Evolutionary conservation across 441 rosid species (phyloP).

Genomic region (Adansonia gregorii): DNA sequence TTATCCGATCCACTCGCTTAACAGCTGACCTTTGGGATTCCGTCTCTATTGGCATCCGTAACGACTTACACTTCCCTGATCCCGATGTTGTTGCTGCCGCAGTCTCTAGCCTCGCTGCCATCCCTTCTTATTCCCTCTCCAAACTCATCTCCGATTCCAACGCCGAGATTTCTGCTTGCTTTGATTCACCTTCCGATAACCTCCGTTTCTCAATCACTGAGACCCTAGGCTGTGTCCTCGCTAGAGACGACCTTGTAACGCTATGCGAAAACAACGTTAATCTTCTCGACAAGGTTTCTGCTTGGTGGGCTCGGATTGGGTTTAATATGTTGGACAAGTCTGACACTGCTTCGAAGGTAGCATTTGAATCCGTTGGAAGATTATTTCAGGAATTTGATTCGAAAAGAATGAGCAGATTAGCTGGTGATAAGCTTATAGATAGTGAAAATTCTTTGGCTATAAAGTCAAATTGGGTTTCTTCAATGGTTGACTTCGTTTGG

Average conservation of each 20-base stretch:
- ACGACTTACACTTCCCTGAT: conserved; percentile 90
- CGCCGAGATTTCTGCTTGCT: conserved; percentile 74
- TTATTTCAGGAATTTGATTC: conserved; percentile 92
- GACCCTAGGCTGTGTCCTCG: conserved; percentile 89
- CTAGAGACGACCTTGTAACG: conserved; percentile 90
- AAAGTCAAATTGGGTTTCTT: conserved; percentile 91
- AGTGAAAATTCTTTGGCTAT: conserved; percentile 91
- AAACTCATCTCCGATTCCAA: conserved; percentile 73
- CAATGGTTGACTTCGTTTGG: conserved; percentile 90
- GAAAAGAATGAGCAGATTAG: conserved; percentile 88
- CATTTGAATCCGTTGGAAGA: conserved; percentile 92
- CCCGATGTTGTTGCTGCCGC: conserved; percentile 95
- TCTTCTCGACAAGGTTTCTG: conserved; percentile 83
- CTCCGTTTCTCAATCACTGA: conserved; percentile 87
- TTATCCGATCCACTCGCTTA: conserved; percentile 89
- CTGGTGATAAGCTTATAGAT: conserved; percentile 95
- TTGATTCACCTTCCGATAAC: conserved; percentile 72
- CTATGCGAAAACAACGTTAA: conserved; percentile 84
- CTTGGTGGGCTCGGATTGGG: conserved; percentile 89
- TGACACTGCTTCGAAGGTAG: conserved; percentile 85
- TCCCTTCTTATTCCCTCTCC: conserved; percentile 80
- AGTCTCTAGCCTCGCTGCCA: conserved; percentile 83
- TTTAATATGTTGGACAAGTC: conserved; percentile 85
- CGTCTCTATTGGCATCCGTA: conserved; percentile 73
- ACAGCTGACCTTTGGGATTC: conserved; percentile 97